These are phyloP conservation scores for Trichoderma sp. DNA, from an alignment of 2,329 filamentous ascomycete genomes.

Conservation along the genomic window DNA sequence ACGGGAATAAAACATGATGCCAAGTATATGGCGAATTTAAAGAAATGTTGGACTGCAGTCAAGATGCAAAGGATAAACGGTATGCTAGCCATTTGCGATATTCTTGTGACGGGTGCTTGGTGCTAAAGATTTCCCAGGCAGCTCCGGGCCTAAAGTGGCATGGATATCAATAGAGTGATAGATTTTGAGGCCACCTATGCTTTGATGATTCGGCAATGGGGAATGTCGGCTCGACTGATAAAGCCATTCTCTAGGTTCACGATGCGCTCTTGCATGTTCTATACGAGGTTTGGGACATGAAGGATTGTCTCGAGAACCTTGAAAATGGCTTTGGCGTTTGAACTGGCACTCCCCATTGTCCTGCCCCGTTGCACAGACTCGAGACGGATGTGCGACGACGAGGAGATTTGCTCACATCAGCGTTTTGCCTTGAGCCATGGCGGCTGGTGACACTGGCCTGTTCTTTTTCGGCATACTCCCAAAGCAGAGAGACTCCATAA, in stretches of 20 bases:
- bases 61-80: neutral
- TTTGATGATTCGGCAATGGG: neutral
- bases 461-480: neutral
- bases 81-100: neutral
- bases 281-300: neutral
- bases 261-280: neutral
- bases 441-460: neutral
- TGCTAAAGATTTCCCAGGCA: neutral
- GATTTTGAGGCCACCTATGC: neutral
- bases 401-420: neutral
- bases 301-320: neutral
- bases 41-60: neutral
- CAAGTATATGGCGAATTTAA: neutral
- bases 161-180: neutral
- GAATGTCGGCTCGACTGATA: neutral
- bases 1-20: conserved; percentile 60
- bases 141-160: neutral
- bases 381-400: neutral
- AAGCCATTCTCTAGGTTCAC: neutral
- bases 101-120: neutral
- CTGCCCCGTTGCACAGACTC: neutral
- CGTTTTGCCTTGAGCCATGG: neutral
- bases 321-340: neutral
- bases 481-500: neutral
- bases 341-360: neutral